Percentiles rank a stretch among this genome's conserved stretches.
phyloP scores from a whole-genome alignment of 805 yeast genomes.

The Pichia thaimueangensis region DNA sequence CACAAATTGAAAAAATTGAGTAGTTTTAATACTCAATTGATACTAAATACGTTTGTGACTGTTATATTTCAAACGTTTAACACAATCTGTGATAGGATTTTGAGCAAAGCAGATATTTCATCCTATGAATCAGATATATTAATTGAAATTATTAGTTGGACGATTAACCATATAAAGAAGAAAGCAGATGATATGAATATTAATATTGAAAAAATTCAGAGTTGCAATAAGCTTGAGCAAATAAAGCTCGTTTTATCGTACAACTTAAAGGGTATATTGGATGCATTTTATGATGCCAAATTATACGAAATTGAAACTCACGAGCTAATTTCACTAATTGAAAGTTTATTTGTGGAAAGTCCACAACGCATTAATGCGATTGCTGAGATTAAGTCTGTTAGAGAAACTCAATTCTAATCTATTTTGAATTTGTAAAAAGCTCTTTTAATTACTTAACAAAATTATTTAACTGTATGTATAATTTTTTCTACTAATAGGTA shows the following conservation, averaged over 20 bases:
- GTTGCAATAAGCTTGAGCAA: slow-evolving; percentile 27
- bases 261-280: slow-evolving; percentile 42
- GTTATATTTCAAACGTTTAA: slow-evolving; percentile 16
- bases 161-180: not conserved
- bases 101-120: slow-evolving; percentile 25
- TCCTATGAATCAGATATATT: slow-evolving; percentile 28
- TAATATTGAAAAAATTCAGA: slow-evolving; percentile 17
- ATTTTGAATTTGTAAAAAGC: too few species aligned
- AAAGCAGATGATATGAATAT: slow-evolving; percentile 1
- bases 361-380: slow-evolving; percentile 39
- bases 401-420: slow-evolving; percentile 22
- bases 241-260: slow-evolving; percentile 21
- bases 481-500: too few species aligned
- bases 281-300: slow-evolving; percentile 45
- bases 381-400: slow-evolving; percentile 39
- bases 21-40: slow-evolving; percentile 20
- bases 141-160: slow-evolving; percentile 11
- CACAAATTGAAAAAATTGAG: not conserved
- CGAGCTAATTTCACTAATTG: slow-evolving; percentile 37
- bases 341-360: slow-evolving; percentile 41
- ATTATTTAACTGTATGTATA: too few species aligned
- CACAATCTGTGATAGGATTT: slow-evolving; percentile 16
- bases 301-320: slow-evolving; percentile 42
- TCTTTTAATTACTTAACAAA: too few species aligned
- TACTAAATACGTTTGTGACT: slow-evolving; percentile 16